Evolutionary conservation across 2,329 filamentous ascomycete species (phyloP), one percentile per base, ranked within the genome.

Genomic region (Ascomycota sp.): DNA sequence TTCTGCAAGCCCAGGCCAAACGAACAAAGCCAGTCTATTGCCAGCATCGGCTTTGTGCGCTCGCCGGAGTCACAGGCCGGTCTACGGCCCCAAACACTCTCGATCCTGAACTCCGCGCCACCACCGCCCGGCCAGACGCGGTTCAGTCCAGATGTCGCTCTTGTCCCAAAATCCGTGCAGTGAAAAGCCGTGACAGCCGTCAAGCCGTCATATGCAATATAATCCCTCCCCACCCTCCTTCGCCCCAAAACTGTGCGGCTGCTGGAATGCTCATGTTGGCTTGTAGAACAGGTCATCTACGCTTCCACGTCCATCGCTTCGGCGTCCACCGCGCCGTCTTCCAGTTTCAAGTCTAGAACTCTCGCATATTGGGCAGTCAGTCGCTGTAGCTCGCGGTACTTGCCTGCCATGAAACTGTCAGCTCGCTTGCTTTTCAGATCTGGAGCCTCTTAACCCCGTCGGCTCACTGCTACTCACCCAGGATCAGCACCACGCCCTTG

Each of bases 361-460:
- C 80, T 72, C 9, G 86, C 86, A 50, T 95, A 95, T 37, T 91
- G 86, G 19, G 94, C 80, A n/a, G 82, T 93, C 25, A 94, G 67
- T 19, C 89, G 69, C 51, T 98, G 89, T 20, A 98, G 61, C 47
- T 95, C 91, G 33, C 89, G 75, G 53, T 89, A 86, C 72, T 95
- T 95, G 35, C 82, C 83, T 92, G 41, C 15, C 23, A 13, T 23
- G 17, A 8, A 11, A 17, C 23, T n/a, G 23, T 30, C 12, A 62
- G 52, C 25, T 31, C 20, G 27, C 15, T 17, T 17, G 15, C 15
- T 4, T 17, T 17, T 17, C 21, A 29, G 13, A 7, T 2, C 22
- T 19, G 17, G 6, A 8, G 5, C 9, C 4, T 11, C 23, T 10
- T 13, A 1, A 3, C 12, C 11, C 8, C 8, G 11, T n/a, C 11